phyloP scores from a whole-genome alignment of 1,284 basidiomycete genomes.

The Sanghuangporus sanghuang region DNA sequence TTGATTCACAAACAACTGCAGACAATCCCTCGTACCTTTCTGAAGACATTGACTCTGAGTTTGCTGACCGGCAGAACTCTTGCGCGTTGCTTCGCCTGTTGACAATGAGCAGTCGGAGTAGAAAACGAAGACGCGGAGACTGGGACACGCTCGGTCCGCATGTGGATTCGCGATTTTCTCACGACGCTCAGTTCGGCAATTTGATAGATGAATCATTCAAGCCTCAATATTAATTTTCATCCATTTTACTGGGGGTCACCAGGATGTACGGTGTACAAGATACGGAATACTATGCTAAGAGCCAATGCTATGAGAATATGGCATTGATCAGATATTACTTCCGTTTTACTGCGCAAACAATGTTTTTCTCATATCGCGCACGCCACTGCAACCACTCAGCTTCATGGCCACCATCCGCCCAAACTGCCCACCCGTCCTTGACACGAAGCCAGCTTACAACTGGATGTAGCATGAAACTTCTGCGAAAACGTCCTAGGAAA shows the following conservation, averaged over 20 bases:
- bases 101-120: neutral
- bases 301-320: neutral
- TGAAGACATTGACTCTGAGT: neutral
- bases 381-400: slow-evolving; percentile 64
- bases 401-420: slow-evolving; percentile 66
- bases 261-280: too few relatives aligned
- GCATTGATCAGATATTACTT: neutral
- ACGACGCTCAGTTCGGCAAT: neutral
- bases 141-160: neutral
- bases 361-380: slow-evolving; percentile 31
- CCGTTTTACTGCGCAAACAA: neutral
- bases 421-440: slow-evolving; percentile 78
- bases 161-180: neutral
- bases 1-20: neutral
- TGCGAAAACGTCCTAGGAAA: slow-evolving; percentile 43
- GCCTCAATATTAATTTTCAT: too few relatives aligned
- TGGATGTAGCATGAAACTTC: slow-evolving; percentile 50
- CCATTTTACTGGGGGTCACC: too few relatives aligned
- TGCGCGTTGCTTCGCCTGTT: neutral
- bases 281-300: too few relatives aligned
- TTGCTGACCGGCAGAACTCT: neutral
- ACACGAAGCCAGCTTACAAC: slow-evolving; percentile 63
- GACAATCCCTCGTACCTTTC: slow-evolving; percentile 1
- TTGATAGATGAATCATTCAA: too few relatives aligned
- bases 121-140: neutral